Evolutionary conservation across 2,329 filamentous ascomycete genomes (phyloP), one percentile per base, ranked within the genome.

Genomic region (Botrytis deweyae): DNA sequence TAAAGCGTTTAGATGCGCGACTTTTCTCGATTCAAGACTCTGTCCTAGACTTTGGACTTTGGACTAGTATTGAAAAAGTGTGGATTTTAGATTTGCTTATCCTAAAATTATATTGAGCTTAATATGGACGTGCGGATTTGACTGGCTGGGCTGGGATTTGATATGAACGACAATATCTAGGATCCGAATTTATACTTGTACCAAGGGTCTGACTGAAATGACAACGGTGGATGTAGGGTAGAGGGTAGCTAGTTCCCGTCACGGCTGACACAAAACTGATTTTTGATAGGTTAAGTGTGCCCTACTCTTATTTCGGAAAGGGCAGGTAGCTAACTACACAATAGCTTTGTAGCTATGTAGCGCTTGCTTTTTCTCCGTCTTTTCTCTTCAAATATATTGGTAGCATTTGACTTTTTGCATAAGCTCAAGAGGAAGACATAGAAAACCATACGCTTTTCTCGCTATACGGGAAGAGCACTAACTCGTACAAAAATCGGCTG

Each of bases 221-320:
- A 4, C 49, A 67, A 44, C 65, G 38, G 18, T 46, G 46, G 33
- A 29, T 40, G 33, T 55, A 55, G 25, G 33, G n/a, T 55, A 38
- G 33, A 36, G 65, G 42, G 44, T 49, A 33, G 44, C 20, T 63
- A 38, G 6, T 67, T 68, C 65, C 65, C 52, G 65, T 68, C 46
- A 55, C 46, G 46, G 36, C 36, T 40, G 46, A 22, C 46, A 68
- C 33, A 18, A 40, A 55, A 36, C 22, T 40, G 14, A 22, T 29
- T 18, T 4, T 29, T 29, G 5, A 25, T 55, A 55, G 52, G 6
- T 55, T 12, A 49, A 33, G 14, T 52, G 22, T 67, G 22, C 64
- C 44, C 42, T 66, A 44, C 42, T 36, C 8, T 66, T 36, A 66
- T 33, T 66, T 66, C 25, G 33, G 64, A 52, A 67, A 52, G 46